Evolutionary conservation across 2,329 filamentous ascomycete genomes (phyloP), one percentile per base, ranked within the genome.

Genomic region (Penicillium corylophilum): DNA sequence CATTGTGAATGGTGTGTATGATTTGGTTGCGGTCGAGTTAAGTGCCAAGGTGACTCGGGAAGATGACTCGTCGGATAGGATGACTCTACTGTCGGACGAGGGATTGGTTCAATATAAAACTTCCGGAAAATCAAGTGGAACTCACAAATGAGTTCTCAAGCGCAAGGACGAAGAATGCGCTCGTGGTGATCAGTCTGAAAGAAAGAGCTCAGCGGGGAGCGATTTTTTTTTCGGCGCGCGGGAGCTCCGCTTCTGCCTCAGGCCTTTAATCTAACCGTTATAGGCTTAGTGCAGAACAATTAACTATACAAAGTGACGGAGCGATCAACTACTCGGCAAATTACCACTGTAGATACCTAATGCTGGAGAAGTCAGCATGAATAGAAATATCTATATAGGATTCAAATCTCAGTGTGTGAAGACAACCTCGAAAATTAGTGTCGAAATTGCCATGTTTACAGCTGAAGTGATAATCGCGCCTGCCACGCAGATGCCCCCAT

Each of bases 151-250:
- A 22, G 24, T 26, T 29, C 16, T 12, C 12, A 22, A 28, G 23
- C 18, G 38, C 45, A 46, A 29, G 26, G 29, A 24, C 6, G 26
- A 26, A 7, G 2, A 41, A 23, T 31, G 38, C 16, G 42, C 31
- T 31, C 35, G 42, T 26, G 18, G 42, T 45, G 45, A 50, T 41
- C 46, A 20, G 44, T 47, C 50, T 47, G 33, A 48, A 51, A 41
- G 28, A 28, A 46, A 38, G 45, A 49, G 54, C 54, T 57, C 53
- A 48, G 60, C 56, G 60, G 59, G 59, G 59, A 60, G 48, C 31
- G 56, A 52, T 33, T 48, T 54, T 63, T 55, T 58, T 65, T 61
- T 56, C 35, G 48, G 53, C 52, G 41, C 55, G 50, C 44, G 48
- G 53, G 47, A 59, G 55, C 44, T 67, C 44, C 29, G 45, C 50